These are phyloP conservation scores for Globisporangium cederbergense DNA, from an alignment of 352 stramenopile species.

Conservation along the genomic window DNA sequence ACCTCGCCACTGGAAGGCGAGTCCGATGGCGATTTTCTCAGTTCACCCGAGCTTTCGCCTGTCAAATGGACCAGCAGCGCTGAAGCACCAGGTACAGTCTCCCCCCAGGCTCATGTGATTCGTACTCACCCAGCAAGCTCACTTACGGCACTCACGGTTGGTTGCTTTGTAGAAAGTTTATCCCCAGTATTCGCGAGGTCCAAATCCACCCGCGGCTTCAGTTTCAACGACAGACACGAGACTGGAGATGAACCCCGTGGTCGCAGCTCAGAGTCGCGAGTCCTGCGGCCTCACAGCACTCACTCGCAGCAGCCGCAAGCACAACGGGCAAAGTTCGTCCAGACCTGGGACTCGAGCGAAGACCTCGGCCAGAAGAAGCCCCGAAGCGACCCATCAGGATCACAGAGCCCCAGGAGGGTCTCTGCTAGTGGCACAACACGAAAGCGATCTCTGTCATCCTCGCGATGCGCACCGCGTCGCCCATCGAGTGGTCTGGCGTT, in stretches of 20 bases:
- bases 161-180: conserved; percentile 5
- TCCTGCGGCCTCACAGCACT: background rate
- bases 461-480: conserved; percentile 13
- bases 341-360: conserved; percentile 7
- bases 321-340: conserved; percentile 7
- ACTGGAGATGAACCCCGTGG: background rate
- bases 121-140: background rate
- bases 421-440: background rate
- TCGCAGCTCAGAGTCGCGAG: background rate
- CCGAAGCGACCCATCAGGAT: background rate
- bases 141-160: background rate
- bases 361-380: background rate
- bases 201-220: background rate
- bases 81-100: background rate
- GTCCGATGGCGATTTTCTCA: background rate
- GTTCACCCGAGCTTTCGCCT: conserved; percentile 10
- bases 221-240: conserved; percentile 2
- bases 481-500: conserved; percentile 17
- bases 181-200: conserved; percentile 22
- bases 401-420: background rate
- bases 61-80: conserved; percentile 2
- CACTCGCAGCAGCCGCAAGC: background rate
- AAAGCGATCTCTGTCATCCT: background rate
- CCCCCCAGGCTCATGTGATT: background rate
- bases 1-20: background rate